Evolutionary conservation across 139 green algal genomes (phyloP).

Genomic region (Penium margaritaceum): DNA sequence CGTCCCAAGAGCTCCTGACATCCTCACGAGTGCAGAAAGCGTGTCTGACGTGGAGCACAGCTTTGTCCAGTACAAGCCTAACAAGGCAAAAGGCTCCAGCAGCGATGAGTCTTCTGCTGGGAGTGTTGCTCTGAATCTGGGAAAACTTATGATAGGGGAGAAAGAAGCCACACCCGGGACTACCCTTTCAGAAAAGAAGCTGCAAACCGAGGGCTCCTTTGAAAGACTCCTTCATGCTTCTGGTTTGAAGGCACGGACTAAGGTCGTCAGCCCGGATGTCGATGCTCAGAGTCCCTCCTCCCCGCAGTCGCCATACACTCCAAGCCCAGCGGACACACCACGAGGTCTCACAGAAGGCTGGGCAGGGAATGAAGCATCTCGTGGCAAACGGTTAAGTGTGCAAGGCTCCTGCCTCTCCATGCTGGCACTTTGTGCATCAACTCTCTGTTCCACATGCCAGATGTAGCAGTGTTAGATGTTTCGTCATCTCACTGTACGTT

Average conservation of each 20-base stretch:
- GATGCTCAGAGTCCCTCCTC: not conserved
- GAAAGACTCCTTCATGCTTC: constrained; percentile 4
- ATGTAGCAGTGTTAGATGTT: no score
- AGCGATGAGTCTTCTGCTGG: not conserved
- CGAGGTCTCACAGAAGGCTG: not conserved
- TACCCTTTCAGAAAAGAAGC: not conserved
- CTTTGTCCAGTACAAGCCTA: not conserved
- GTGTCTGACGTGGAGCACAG: no score
- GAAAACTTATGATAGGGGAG: no score
- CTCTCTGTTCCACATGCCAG: no score
- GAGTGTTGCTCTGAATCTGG: not conserved
- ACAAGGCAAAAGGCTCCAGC: not conserved
- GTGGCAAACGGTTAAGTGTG: no score
- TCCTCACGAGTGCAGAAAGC: no score
- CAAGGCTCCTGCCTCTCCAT: no score
- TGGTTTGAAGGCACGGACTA: not conserved
- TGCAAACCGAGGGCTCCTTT: not conserved
- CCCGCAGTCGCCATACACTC: not conserved
- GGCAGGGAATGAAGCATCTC: no score
- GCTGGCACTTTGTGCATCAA: no score
- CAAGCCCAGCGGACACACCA: not conserved
- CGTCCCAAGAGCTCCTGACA: no score
- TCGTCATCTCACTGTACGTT: no score
- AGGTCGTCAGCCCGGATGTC: not conserved
- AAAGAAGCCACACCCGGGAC: no score